phyloP scores from a whole-genome alignment of 2,329 filamentous ascomycete genomes.

The Onygenales sp. region DNA sequence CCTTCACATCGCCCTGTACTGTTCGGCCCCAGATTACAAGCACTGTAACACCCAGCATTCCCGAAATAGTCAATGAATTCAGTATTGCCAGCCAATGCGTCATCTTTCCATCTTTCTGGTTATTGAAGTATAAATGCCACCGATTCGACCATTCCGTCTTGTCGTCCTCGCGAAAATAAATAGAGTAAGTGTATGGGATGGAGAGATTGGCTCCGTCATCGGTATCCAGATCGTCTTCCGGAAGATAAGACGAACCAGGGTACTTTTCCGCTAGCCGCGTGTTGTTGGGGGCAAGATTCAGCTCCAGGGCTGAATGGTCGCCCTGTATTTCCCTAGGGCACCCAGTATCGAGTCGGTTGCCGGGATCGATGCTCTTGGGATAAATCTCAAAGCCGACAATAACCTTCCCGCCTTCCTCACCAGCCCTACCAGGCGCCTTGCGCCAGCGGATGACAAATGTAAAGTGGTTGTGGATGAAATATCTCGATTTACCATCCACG shows the following conservation, averaged over 20 bases:
- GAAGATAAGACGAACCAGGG: conserved; percentile 50
- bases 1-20: conserved; percentile 68
- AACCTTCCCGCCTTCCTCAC: conserved; percentile 63
- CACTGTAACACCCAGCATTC: conserved; percentile 66
- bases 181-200: conserved; percentile 80
- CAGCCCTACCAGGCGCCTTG: conserved; percentile 57
- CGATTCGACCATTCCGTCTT: conserved; percentile 72
- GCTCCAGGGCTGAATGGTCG: conserved; percentile 53
- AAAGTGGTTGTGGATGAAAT: conserved; percentile 80
- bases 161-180: conserved; percentile 79
- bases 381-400: conserved; percentile 87
- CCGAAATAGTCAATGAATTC: conserved; percentile 77
- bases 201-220: conserved; percentile 58
- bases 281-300: conserved; percentile 56
- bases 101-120: conserved; percentile 69
- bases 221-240: conserved; percentile 46
- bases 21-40: conserved; percentile 74
- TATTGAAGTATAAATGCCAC: conserved; percentile 85
- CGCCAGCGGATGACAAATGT: conserved; percentile 76
- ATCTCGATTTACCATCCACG: conserved; percentile 50
- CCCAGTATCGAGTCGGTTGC: conserved; percentile 52
- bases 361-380: conserved; percentile 66
- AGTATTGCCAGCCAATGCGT: conserved; percentile 85
- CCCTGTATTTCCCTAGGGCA: conserved; percentile 60
- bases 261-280: conserved; percentile 48